A percentile compares a stretch with the other conserved stretches of the same genome.
Evolutionary conservation across 805 yeast species (phyloP).

Genomic region (Candida boidinii): DNA sequence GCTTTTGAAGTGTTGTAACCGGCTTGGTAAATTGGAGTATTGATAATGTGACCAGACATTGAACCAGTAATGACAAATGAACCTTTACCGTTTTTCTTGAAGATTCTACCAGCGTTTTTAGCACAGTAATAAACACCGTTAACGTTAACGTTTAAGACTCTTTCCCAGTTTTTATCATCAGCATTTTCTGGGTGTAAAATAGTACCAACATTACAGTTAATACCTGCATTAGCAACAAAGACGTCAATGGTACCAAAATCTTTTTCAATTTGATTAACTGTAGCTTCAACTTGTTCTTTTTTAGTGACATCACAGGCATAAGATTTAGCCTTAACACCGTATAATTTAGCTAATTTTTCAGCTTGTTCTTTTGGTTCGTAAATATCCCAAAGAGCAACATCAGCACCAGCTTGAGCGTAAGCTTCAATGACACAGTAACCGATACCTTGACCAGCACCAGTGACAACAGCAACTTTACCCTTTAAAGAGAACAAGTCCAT

Average conservation of each 20-base stretch:
- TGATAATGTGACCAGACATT: slow-evolving; percentile 47
- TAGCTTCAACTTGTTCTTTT: slow-evolving; percentile 21
- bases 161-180: slow-evolving; percentile 34
- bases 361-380: slow-evolving; percentile 27
- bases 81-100: slow-evolving; percentile 37
- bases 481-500: slow-evolving; percentile 31
- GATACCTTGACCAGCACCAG: slow-evolving; percentile 33
- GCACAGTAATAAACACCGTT: slow-evolving; percentile 44
- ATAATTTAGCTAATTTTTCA: slow-evolving; percentile 31
- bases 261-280: slow-evolving; percentile 21
- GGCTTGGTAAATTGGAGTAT: slow-evolving; percentile 43
- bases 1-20: slow-evolving; percentile 43
- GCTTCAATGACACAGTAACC: slow-evolving; percentile 34
- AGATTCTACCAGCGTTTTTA: slow-evolving; percentile 37
- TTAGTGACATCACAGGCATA: slow-evolving; percentile 24
- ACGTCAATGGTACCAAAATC: slow-evolving; percentile 34
- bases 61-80: slow-evolving; percentile 46
- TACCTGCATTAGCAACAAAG: slow-evolving; percentile 35
- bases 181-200: slow-evolving; percentile 15
- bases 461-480: slow-evolving; percentile 34
- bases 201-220: slow-evolving; percentile 17
- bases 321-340: slow-evolving; percentile 12
- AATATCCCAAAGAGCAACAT: slow-evolving; percentile 34
- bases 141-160: slow-evolving; percentile 40
- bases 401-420: slow-evolving; percentile 34